Conservation (phyloP, 352 stramenopile genomes). For the Phytopythium ostracodes region DNA sequence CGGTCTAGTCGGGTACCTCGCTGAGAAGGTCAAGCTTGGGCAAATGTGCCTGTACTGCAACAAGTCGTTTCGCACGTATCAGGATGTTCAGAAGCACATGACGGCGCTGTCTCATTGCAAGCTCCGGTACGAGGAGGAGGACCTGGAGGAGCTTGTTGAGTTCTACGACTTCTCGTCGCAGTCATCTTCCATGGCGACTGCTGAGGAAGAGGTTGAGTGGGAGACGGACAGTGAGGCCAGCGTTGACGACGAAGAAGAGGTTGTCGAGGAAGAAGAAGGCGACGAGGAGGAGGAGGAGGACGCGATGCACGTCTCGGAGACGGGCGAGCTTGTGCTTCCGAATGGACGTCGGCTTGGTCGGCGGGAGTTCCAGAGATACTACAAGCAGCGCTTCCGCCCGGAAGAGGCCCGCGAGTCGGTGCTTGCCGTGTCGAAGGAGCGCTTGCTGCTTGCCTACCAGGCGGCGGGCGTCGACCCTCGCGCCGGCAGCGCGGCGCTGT, state of each 20-base stretch:
- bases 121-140: slow-evolving; percentile 88
- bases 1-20: slow-evolving; percentile 91
- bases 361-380: slow-evolving; percentile 88
- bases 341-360: slow-evolving; percentile 84
- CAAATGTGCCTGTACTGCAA: slow-evolving; percentile 96
- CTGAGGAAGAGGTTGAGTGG: slow-evolving; percentile 56
- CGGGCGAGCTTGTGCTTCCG: slow-evolving; percentile 85
- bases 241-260: slow-evolving; percentile 69
- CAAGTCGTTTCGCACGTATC: slow-evolving; percentile 85
- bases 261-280: slow-evolving; percentile 52
- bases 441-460: slow-evolving; percentile 72
- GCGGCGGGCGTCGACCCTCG: slow-evolving; percentile 58
- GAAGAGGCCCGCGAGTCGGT: slow-evolving; percentile 76
- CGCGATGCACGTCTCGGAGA: slow-evolving; percentile 79
- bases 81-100: slow-evolving; percentile 96
- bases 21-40: slow-evolving; percentile 95
- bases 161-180: slow-evolving; percentile 91
- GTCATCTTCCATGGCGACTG: slow-evolving; percentile 28
- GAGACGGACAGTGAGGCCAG: slow-evolving; percentile 81
- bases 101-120: slow-evolving; percentile 89
- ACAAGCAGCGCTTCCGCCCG: slow-evolving; percentile 85
- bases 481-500: slow-evolving; percentile 60
- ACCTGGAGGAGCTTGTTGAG: slow-evolving; percentile 86
- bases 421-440: slow-evolving; percentile 73
- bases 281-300: slow-evolving; percentile 44